Base-by-base conservation (phyloP, 768 basidiomycete genomes). In the Fistulinella prunicolor region DNA sequence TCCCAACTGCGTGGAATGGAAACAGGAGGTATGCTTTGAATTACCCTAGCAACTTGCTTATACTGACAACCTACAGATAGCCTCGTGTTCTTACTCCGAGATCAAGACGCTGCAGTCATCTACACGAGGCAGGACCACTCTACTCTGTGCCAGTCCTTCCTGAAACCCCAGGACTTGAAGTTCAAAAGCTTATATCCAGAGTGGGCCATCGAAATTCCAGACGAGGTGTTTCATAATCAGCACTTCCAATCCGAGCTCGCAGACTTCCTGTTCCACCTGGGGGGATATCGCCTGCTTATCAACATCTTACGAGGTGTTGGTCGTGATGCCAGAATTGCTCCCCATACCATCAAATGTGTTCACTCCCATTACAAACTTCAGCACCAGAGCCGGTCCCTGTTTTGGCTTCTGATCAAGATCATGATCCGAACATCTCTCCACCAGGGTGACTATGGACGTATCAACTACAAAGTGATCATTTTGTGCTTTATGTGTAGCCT, bases 401-500 rank as follows among this genome's bases (percentile, higher is more conserved):
- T 34, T 17, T 43, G 42, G 42, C 32, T 43, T 13, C n/a, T 32
- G 8, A 35, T 43, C 20, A 43, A 19, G 21, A 14, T 43, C 0
- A 66, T 69, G 2, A 48, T 75, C n/a, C 74, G 74, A 51, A 71
- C 64, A 0, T 64, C 69, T 1, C 58, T 68, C 24, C 40, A 42
- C 24, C 50, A 47, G 36, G 50, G 50, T 38, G 44, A 10, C 43
- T 9, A 2, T 36, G 35, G 35, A 17, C 7, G 7, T 19, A 36
- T 36, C 5, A 4, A 4, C 4, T 36, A 36, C 17, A 36, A 36
- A 16, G 17, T 17, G 17, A 17, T 36, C 35, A 4, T 36, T 4
- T 10, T 36, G 8, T 41, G 55, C 42, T 55, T 64, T 48, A 44
- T 59, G 44, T 13, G 50, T 9, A 3, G n/a, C 19, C 23, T 64